A percentile compares a stretch with the other conserved stretches of the same genome.
Evolutionary conservation across 768 basidiomycete genomes (phyloP).

Genomic region (Boletus tomentosulus): DNA sequence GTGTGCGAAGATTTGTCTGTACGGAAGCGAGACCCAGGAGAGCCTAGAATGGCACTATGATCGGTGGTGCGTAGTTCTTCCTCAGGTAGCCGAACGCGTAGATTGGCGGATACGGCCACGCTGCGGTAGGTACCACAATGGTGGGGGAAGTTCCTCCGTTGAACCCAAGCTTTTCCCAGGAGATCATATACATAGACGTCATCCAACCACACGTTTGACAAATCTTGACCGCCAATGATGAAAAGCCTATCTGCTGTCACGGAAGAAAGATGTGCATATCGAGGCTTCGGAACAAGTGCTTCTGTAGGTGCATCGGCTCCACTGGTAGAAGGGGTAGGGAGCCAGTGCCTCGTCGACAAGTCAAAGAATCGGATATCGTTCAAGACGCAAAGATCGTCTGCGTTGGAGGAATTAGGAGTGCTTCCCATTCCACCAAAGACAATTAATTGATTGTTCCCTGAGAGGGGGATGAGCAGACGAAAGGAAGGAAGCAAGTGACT

Average conservation of each 20-base stretch:
- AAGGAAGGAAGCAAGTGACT: slow-evolving; percentile 15
- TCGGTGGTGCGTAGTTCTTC: slow-evolving; percentile 48
- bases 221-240: slow-evolving; percentile 93
- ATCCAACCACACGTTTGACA: slow-evolving; percentile 90
- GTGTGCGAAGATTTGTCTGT: slow-evolving; percentile 38
- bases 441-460: slow-evolving; percentile 84
- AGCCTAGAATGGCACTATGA: slow-evolving; percentile 43
- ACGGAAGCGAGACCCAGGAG: slow-evolving; percentile 57
- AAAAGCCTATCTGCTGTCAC: slow-evolving; percentile 81
- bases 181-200: slow-evolving; percentile 91
- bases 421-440: slow-evolving; percentile 96
- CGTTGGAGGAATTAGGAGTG: slow-evolving; percentile 60
- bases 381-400: slow-evolving; percentile 85
- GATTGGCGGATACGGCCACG: slow-evolving; percentile 75
- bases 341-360: slow-evolving; percentile 65
- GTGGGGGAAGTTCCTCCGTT: slow-evolving; percentile 76
- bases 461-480: slow-evolving; percentile 12
- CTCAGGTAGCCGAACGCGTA: slow-evolving; percentile 63
- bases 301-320: slow-evolving; percentile 38
- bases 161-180: slow-evolving; percentile 66
- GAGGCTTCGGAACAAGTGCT: slow-evolving; percentile 66
- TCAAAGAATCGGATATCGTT: slow-evolving; percentile 92
- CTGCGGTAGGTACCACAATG: slow-evolving; percentile 96
- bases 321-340: slow-evolving; percentile 40
- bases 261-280: slow-evolving; percentile 93